Conservation (phyloP, 805 yeast genomes). For the Maudiozyma serrabonitensis region DNA sequence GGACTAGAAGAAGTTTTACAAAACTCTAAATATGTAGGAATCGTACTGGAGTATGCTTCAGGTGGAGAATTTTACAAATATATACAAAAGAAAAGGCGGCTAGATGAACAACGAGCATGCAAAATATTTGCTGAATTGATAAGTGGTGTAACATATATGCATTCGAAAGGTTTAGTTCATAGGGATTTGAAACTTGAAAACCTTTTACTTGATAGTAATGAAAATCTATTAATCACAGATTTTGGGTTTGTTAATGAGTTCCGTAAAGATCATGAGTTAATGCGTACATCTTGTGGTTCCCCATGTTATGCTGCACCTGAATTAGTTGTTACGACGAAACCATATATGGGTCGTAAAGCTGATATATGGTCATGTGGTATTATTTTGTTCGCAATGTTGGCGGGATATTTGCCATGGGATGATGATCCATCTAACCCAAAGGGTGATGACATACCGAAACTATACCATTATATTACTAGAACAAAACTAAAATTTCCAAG, state of each 20-base stretch:
- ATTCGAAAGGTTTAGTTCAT: constrained; percentile 82
- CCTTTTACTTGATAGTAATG: constrained; percentile 72
- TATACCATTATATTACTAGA: constrained; percentile 83
- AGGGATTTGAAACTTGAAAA: constrained; percentile 88
- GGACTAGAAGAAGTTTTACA: constrained; percentile 86
- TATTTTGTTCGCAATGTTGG: constrained; percentile 89
- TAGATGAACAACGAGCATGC: constrained; percentile 82
- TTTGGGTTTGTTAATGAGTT: constrained; percentile 92
- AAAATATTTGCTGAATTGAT: constrained; percentile 85
- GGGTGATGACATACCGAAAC: constrained; percentile 83
- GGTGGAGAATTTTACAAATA: constrained; percentile 96
- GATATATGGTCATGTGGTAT: constrained; percentile 98
- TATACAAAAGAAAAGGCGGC: constrained; percentile 73
- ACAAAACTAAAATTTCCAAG: constrained; percentile 94
- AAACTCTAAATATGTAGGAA: constrained; percentile 90
- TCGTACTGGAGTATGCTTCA: constrained; percentile 90
- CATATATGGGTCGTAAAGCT: constrained; percentile 86
- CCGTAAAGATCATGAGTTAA: constrained; percentile 49
- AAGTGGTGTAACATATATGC: constrained; percentile 92
- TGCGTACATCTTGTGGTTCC: constrained; percentile 94
- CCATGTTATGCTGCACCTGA: constrained; percentile 99
- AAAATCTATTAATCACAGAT: constrained; percentile 78
- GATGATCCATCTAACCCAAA: constrained; percentile 96
- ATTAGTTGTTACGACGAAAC: constrained; percentile 73
- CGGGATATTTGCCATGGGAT: constrained; percentile 95